These are phyloP conservation scores for Aspergillus proliferans DNA, from an alignment of 2,329 filamentous ascomycete genomes.

Conservation along the genomic window DNA sequence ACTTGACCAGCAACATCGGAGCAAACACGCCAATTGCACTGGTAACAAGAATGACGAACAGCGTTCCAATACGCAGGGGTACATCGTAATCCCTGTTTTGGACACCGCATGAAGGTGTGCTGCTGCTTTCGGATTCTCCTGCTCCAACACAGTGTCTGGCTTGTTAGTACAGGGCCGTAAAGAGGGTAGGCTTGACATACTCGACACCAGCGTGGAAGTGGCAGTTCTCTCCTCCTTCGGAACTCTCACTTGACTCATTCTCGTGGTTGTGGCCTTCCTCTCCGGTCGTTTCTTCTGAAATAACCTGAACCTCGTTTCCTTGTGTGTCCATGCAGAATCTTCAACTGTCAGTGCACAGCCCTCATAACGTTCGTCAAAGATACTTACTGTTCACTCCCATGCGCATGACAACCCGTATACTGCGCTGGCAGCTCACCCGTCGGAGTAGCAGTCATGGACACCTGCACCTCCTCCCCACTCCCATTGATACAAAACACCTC, in stretches of 20 bases:
- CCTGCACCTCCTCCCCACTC: constrained; percentile 31
- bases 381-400: constrained; percentile 51
- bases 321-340: constrained; percentile 58
- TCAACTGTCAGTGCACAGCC: constrained; percentile 1
- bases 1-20: constrained; percentile 58
- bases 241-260: constrained; percentile 5
- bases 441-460: constrained; percentile 44
- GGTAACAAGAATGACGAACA: constrained; percentile 66
- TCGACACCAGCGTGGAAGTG: constrained; percentile 72
- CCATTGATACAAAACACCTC: constrained; percentile 31
- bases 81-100: constrained; percentile 59
- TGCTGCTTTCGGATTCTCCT: constrained; percentile 37
- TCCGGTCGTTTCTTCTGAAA: constrained; percentile 28
- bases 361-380: background rate
- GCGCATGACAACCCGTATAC: constrained; percentile 61
- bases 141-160: constrained; percentile 50
- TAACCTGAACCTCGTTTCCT: constrained; percentile 56
- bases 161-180: constrained; percentile 1
- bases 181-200: constrained; percentile 41
- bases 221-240: constrained; percentile 46
- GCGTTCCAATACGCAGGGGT: constrained; percentile 60
- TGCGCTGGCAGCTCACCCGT: constrained; percentile 52
- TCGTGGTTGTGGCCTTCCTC: constrained; percentile 1
- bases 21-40: constrained; percentile 63
- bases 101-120: constrained; percentile 40